Base-by-base conservation (phyloP, 2,329 filamentous ascomycete genomes). In the Neoscytalidium dimidiatum region DNA sequence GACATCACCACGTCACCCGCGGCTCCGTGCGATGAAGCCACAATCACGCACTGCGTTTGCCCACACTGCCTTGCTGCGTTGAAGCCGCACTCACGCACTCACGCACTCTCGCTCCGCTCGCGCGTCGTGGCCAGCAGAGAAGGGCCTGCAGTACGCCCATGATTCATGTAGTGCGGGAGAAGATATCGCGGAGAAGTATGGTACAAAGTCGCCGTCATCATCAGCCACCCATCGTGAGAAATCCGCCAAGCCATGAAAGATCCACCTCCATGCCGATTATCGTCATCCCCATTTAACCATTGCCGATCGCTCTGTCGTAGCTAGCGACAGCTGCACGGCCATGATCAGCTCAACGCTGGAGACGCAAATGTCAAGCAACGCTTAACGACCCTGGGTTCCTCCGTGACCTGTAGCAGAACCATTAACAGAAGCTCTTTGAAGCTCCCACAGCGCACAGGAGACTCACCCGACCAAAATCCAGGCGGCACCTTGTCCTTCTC, bases 401-500 rank as follows among this genome's bases (percentile, higher is more conserved):
- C 73, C 74, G 49, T 72, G 69, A 8, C 74, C 74, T 68, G 44
- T 19, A 44, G 7, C 46, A 33, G 31, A 28, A 19, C 7, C 48
- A 28, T 63, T 38, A 62, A 43, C 21, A 41, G 71, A 35, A 7
- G 26, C 23, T n/a, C 5, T 17, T 28, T 23, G 4, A n/a, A 13
- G 19, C 19, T 26, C 26, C 6, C 9, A 19, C 2, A 19, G 11
- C 9, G 29, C 5, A 7, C 4, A 8, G 17, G 4, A 41, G n/a
- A 74, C 74, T 68, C 67, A 78, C 77, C 77, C 63, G 69, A 68
- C 79, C 79, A 81, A 66, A 79, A 81, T 43, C 70, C 67, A 62
- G 72, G 72, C 17, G 71, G 64, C 19, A 80, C 79, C 68, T 81
- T 79, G 35, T 81, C 77, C 67, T 79, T 78, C 65, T 75, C 64